Evolutionary conservation across 2,329 filamentous ascomycete species (phyloP).

Genomic region (Aureobasidium pullulans): DNA sequence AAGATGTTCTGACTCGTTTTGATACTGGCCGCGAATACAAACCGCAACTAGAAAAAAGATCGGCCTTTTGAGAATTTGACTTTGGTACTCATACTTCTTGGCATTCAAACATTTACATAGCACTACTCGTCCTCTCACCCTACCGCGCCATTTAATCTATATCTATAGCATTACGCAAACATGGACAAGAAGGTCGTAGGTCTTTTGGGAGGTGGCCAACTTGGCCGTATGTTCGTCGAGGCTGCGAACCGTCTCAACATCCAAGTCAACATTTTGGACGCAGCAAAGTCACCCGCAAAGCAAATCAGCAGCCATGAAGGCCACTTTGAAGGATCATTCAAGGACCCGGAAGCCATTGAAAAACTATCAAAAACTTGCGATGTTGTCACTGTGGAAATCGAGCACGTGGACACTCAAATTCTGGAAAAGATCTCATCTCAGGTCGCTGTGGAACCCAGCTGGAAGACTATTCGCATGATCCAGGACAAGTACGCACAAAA

Average conservation of each 20-base stretch:
- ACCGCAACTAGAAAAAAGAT: constrained; percentile 9
- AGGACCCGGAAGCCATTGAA: constrained; percentile 69
- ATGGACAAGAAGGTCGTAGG: constrained; percentile 29
- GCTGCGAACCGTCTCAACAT: constrained; percentile 74
- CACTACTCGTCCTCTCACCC: neutral
- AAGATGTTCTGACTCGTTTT: neutral
- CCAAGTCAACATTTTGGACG: constrained; percentile 71
- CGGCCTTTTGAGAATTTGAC: constrained; percentile 1
- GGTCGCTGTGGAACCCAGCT: constrained; percentile 66
- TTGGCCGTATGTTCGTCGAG: constrained; percentile 91
- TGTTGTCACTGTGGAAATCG: constrained; percentile 86
- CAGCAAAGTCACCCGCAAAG: constrained; percentile 69
- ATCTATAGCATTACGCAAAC: constrained; percentile 1
- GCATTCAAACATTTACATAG: neutral
- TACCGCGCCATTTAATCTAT: neutral
- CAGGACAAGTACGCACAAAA: constrained; percentile 95
- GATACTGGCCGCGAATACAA: constrained; percentile 7
- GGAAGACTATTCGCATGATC: constrained; percentile 78
- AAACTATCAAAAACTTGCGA: constrained; percentile 71
- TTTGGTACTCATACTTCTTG: constrained; percentile 6
- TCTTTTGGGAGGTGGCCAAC: constrained; percentile 44
- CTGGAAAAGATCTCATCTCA: constrained; percentile 70
- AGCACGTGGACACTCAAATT: constrained; percentile 86
- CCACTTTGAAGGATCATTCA: constrained; percentile 83
- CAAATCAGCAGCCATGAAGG: constrained; percentile 69